Evolutionary conservation across 2,329 filamentous ascomycete species (phyloP).

Genomic region (Bretziella fagacearum): DNA sequence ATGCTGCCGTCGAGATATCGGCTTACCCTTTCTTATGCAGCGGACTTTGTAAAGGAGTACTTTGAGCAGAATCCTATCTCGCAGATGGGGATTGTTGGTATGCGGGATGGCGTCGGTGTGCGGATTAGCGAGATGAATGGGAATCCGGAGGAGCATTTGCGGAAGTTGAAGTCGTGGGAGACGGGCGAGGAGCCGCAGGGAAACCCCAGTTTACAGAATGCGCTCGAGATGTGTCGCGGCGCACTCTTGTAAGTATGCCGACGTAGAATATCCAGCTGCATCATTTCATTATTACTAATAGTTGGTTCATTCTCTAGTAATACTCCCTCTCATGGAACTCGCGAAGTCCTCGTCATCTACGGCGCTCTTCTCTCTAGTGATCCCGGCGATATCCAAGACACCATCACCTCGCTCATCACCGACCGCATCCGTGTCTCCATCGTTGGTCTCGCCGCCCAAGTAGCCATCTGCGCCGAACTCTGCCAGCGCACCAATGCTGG

Average conservation of each 20-base stretch:
- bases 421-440: conserved; percentile 79
- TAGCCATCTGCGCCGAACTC: conserved; percentile 82
- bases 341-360: conserved; percentile 83
- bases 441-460: conserved; percentile 77
- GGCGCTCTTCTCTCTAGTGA: conserved; percentile 82
- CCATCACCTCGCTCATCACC: conserved; percentile 57
- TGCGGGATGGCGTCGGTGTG: conserved; percentile 80
- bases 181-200: conserved; percentile 49
- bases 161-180: conserved; percentile 51
- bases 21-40: conserved; percentile 64
- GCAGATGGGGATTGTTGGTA: conserved; percentile 79
- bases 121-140: conserved; percentile 79
- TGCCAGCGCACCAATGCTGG: conserved; percentile 76
- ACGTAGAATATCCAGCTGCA: background rate
- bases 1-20: conserved; percentile 75
- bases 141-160: conserved; percentile 76
- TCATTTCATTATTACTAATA: background rate
- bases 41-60: conserved; percentile 80
- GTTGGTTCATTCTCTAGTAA: conserved; percentile 38
- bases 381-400: conserved; percentile 88
- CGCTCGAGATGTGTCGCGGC: conserved; percentile 84
- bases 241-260: conserved; percentile 51
- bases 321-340: conserved; percentile 79
- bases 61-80: conserved; percentile 98
- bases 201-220: conserved; percentile 76